Evolutionary conservation across 441 rosid genomes (phyloP).

Genomic region (Francoa sonchifolia): DNA sequence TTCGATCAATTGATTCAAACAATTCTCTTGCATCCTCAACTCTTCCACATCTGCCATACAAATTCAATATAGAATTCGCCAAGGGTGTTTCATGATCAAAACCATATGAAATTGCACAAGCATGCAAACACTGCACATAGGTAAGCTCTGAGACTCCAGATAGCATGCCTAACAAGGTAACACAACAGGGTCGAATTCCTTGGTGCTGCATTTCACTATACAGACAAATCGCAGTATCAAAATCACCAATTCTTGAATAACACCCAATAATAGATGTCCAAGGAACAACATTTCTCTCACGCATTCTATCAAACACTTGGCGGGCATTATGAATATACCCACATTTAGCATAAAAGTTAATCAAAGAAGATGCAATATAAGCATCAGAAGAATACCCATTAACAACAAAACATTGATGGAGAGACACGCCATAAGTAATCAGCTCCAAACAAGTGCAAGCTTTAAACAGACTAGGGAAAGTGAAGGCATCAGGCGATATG

Average conservation of each 20-base stretch:
- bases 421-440: conserved; percentile 28
- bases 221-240: conserved; percentile 21
- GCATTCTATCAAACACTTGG: conserved; percentile 36
- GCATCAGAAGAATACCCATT: conserved; percentile 41
- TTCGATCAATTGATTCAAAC: conserved; percentile 31
- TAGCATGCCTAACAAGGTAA: conserved; percentile 37
- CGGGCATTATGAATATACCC: conserved; percentile 20
- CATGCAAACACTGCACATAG: conserved; percentile 36
- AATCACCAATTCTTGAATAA: conserved; percentile 26
- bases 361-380: conserved; percentile 37
- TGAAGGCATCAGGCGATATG: conserved; percentile 24
- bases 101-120: conserved; percentile 29
- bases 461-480: conserved; percentile 43
- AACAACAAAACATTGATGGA: conserved; percentile 31
- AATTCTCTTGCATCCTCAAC: conserved; percentile 29
- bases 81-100: conserved; percentile 25
- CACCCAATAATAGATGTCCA: conserved; percentile 44
- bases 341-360: conserved; percentile 27
- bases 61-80: conserved; percentile 33
- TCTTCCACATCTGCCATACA: conserved; percentile 30
- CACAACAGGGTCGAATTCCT: conserved; percentile 34
- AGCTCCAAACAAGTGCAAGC: conserved; percentile 35
- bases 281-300: conserved; percentile 26
- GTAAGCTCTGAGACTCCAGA: conserved; percentile 27
- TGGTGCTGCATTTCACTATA: conserved; percentile 28